Evolutionary conservation across 2,329 filamentous ascomycete genomes (phyloP).

Genomic region (Nothopassalora personata): DNA sequence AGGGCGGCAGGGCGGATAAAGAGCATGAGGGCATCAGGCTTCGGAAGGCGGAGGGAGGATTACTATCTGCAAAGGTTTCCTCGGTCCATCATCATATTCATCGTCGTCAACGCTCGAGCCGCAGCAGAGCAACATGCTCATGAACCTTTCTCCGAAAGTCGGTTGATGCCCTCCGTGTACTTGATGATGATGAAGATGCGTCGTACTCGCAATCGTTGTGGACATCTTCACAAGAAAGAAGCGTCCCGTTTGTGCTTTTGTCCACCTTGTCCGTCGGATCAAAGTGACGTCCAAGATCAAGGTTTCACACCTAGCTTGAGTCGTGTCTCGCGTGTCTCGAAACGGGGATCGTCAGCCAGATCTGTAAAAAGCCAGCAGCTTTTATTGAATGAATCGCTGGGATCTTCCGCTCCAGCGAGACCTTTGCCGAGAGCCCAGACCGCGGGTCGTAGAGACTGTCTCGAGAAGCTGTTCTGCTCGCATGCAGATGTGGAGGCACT

Average conservation of each 20-base stretch:
- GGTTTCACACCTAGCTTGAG: neutral
- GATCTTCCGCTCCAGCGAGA: neutral
- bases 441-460: no score
- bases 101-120: constrained; percentile 10
- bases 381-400: neutral
- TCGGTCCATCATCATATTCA: constrained; percentile 20
- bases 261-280: neutral
- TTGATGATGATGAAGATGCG: constrained; percentile 6
- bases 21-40: no score
- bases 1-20: no score
- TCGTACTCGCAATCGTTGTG: neutral
- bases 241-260: neutral
- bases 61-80: constrained; percentile 23
- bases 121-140: constrained; percentile 21
- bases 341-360: neutral
- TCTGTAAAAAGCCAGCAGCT: neutral
- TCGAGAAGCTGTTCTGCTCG: no score
- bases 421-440: no score
- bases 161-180: constrained; percentile 4
- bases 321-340: constrained; percentile 3
- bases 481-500: no score
- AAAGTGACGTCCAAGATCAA: neutral
- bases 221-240: neutral
- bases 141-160: constrained; percentile 11
- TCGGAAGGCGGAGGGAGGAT: neutral